A percentile compares a stretch with the other conserved stretches of the same genome.
Conservation (phyloP, 176 grass and related monocot genomes). For the Oryza rufipogon region DNA sequence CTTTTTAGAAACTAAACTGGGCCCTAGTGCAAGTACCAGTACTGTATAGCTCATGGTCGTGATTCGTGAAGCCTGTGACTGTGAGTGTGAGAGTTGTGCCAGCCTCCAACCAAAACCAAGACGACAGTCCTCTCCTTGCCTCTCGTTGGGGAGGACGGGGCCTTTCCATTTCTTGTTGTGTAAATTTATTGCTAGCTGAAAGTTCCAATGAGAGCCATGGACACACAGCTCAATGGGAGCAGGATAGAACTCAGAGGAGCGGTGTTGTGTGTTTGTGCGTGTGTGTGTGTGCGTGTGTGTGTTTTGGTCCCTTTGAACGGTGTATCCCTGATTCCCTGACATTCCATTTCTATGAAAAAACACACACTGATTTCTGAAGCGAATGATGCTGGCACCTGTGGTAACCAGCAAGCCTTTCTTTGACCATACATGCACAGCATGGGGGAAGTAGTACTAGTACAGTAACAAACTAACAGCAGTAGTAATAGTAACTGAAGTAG, state of each 20-base stretch:
- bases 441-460: too few species aligned
- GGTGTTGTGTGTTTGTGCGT: not conserved
- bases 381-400: not conserved
- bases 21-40: not conserved
- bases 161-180: constrained; percentile 10
- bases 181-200: constrained; percentile 44
- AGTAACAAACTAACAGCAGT: too few species aligned
- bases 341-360: constrained; percentile 24
- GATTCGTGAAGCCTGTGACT: constrained; percentile 19
- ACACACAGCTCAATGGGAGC: constrained; percentile 38
- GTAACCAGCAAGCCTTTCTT: not conserved
- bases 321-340: not conserved
- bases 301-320: not conserved
- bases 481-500: too few species aligned
- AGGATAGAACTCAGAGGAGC: not conserved
- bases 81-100: not conserved
- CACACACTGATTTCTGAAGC: not conserved
- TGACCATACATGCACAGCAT: not conserved
- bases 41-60: not conserved
- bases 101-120: not conserved
- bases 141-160: not conserved
- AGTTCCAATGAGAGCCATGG: constrained; percentile 40
- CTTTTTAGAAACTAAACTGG: too few species aligned
- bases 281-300: not conserved
- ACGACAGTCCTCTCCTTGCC: not conserved